Conservation (phyloP, 2,329 filamentous ascomycete genomes). For the Pseudogymnoascus sp. region DNA sequence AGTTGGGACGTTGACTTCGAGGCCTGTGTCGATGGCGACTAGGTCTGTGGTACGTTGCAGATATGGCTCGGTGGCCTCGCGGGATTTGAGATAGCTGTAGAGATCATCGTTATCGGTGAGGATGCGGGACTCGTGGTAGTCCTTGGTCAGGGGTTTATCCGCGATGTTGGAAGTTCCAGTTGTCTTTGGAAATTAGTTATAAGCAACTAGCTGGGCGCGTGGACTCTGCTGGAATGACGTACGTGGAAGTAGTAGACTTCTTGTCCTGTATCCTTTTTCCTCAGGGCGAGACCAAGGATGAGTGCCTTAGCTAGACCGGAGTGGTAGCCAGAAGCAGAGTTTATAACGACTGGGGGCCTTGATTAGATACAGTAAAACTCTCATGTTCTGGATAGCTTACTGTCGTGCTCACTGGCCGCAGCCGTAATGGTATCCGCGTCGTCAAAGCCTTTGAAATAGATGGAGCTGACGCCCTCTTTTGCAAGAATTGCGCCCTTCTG, state of each 20-base stretch:
- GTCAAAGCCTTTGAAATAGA: slow-evolving; percentile 22
- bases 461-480: slow-evolving; percentile 18
- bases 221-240: neutral
- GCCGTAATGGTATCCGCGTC: slow-evolving; percentile 18
- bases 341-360: slow-evolving; percentile 32
- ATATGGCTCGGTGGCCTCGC: slow-evolving; percentile 33
- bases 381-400: slow-evolving; percentile 7
- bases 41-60: slow-evolving; percentile 38
- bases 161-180: slow-evolving; percentile 38
- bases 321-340: slow-evolving; percentile 35
- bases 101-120: slow-evolving; percentile 39
- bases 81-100: slow-evolving; percentile 33
- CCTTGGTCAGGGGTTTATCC: slow-evolving; percentile 33
- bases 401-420: slow-evolving; percentile 20
- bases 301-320: slow-evolving; percentile 32
- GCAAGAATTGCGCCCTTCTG: slow-evolving; percentile 21
- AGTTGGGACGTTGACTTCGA: slow-evolving; percentile 35
- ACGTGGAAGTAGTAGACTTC: slow-evolving; percentile 35
- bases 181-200: slow-evolving; percentile 21
- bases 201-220: neutral
- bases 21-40: slow-evolving; percentile 33
- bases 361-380: neutral
- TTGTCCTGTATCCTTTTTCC: slow-evolving; percentile 29
- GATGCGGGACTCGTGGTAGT: slow-evolving; percentile 26
- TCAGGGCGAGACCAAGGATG: slow-evolving; percentile 34